Conservation (phyloP, 192 early-diverging fungal species). For the Thoreauomyces humboldtii region DNA sequence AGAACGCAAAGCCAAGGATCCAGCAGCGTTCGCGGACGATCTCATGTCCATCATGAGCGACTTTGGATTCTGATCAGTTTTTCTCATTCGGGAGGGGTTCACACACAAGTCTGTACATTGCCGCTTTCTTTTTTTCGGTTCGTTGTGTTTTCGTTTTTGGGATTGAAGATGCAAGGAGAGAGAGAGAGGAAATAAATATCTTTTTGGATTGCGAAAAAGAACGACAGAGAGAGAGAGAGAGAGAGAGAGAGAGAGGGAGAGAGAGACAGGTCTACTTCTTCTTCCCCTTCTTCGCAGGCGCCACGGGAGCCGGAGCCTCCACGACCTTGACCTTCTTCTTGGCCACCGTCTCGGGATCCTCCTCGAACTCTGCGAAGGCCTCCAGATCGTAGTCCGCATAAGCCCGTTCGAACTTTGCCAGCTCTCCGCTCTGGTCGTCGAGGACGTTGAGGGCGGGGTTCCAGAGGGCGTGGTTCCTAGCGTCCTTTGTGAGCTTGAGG, state of each 20-base stretch:
- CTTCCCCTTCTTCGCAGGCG: slow-evolving; percentile 18
- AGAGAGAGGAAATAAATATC: too few species aligned
- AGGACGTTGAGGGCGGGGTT: slow-evolving; percentile 67
- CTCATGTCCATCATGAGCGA: slow-evolving; percentile 24
- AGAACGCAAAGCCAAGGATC: not conserved
- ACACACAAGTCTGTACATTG: too few species aligned
- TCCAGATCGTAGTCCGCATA: slow-evolving; percentile 69
- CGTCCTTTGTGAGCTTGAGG: slow-evolving; percentile 85
- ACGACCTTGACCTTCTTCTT: slow-evolving; percentile 7
- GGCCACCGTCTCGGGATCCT: not conserved
- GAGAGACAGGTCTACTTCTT: slow-evolving; percentile 24
- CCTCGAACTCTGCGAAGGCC: slow-evolving; percentile 43
- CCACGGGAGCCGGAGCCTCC: not conserved
- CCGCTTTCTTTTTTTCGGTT: too few species aligned
- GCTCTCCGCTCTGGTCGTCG: slow-evolving; percentile 74
- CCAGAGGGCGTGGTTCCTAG: slow-evolving; percentile 92
- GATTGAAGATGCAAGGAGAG: too few species aligned
- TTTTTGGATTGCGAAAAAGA: too few species aligned
- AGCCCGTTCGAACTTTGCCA: slow-evolving; percentile 78
- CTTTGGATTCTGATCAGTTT: slow-evolving; percentile 29
- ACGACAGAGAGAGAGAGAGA: not conserved
- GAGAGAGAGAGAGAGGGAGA: not conserved
- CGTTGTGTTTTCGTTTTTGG: too few species aligned
- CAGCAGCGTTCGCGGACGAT: slow-evolving; percentile 17
- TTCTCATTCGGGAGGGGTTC: too few species aligned